Base-by-base conservation (phyloP, 768 basidiomycete genomes). In the Amanita rimosa region DNA sequence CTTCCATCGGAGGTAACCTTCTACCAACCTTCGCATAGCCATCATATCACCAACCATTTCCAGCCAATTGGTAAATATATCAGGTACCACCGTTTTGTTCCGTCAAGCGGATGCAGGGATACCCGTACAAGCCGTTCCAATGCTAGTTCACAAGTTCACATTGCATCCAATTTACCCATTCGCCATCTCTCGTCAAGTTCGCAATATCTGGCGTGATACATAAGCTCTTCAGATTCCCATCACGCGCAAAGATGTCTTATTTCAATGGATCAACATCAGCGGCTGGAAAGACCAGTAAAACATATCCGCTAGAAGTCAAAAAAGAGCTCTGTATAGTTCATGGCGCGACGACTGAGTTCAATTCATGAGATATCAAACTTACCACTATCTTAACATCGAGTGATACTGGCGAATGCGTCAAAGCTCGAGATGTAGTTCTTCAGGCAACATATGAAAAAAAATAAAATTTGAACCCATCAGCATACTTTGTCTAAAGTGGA, bases 61-160 rank as follows among this genome's bases (percentile, higher is more conserved):
- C 34, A 63, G 51, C 81, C 81, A 84, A 54, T 72, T 59, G 3
- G 54, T 53, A 40, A 68, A 65, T 16, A 76, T 67, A 4, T 64
- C 61, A 9, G 69, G 58, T 14, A 74, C 57, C 0, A 78, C 34
- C 3, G 55, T 52, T 52, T 65, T 63, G 56, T 83, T 78, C 11
- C 47, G 55, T 62, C 63, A 0, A 52, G 51, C 27, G 67, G 60
- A 42, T 74, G 60, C 1, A 83, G 64, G 8, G 61, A 56, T 5
- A 60, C 54, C 0, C 57, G 49, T 13, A 83, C 58, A n/a, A 84
- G 58, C 1, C 53, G 50, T 16, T 54, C 53, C 8, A 82, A 54
- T 0, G 63, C 81, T 81, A 34, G n/a, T 22, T 10, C 11, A 36
- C 57, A 21, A 57, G 4, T 40, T 19, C 39, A 17, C 26, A 31